These are phyloP conservation scores for Cystobasidium tubakii DNA, from an alignment of 768 basidiomycete genomes.

Conservation along the genomic window DNA sequence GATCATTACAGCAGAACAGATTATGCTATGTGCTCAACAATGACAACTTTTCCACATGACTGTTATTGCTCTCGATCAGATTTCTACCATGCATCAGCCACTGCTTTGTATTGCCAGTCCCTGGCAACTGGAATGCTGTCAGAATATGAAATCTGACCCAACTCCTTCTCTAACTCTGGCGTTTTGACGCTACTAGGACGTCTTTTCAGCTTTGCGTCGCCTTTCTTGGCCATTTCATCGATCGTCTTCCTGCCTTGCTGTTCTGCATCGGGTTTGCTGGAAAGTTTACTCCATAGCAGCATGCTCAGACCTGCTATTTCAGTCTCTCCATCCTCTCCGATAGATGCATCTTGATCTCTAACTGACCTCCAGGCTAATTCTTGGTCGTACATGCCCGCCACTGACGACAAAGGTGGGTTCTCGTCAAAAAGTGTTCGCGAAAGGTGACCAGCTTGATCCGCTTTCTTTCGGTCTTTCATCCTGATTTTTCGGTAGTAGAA, in stretches of 20 bases:
- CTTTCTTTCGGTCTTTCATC: constrained; percentile 44
- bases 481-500: constrained; percentile 45
- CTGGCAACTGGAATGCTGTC: no score
- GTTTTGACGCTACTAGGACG: constrained; percentile 14
- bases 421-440: constrained; percentile 44
- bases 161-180: constrained; percentile 17
- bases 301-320: constrained; percentile 20
- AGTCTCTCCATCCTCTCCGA: constrained; percentile 9
- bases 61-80: no score
- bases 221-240: constrained; percentile 14
- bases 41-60: no score
- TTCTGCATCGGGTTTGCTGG: constrained; percentile 9
- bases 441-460: constrained; percentile 47
- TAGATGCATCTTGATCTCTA: constrained; percentile 15
- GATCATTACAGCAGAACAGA: no score
- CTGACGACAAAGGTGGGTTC: constrained; percentile 7
- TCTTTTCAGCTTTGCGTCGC: constrained; percentile 19
- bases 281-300: constrained; percentile 13
- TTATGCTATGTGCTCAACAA: no score
- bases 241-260: constrained; percentile 16
- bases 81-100: no score
- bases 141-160: not conserved
- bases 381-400: constrained; percentile 29
- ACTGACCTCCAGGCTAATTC: constrained; percentile 25
- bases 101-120: no score